Percentiles rank a stretch among this genome's conserved stretches.
These are phyloP conservation scores for Pleochaeta shiraiana DNA, from an alignment of 2,329 filamentous ascomycete species.

Conservation along the genomic window DNA sequence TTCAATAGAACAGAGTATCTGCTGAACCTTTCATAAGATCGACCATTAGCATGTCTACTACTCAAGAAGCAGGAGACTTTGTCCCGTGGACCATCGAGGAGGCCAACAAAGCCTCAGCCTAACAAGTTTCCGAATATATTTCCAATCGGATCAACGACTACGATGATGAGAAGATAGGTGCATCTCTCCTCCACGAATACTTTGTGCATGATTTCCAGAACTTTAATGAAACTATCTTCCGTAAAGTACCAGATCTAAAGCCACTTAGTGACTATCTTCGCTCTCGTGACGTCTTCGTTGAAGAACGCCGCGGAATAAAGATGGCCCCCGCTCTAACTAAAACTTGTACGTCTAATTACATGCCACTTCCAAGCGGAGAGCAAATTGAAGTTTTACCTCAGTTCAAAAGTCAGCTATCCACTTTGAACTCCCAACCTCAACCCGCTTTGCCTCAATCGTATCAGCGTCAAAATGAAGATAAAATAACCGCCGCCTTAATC, in stretches of 20 bases:
- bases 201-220: neutral
- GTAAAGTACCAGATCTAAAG: neutral
- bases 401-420: neutral
- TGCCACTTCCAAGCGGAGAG: neutral
- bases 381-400: neutral
- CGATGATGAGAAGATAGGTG: neutral
- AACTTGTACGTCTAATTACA: neutral
- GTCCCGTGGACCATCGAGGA: neutral
- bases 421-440: slow-evolving; percentile 13
- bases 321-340: neutral
- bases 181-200: neutral
- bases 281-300: neutral
- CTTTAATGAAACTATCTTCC: neutral
- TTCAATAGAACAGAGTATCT: neutral
- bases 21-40: neutral
- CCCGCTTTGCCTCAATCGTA: neutral
- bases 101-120: neutral
- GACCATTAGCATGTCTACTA: neutral
- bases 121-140: neutral
- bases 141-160: neutral
- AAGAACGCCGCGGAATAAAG: neutral
- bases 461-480: neutral
- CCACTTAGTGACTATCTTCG: neutral
- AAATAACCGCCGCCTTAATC: neutral
- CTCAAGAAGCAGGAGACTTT: neutral